A percentile compares a stretch with the other conserved stretches of the same genome.
Conservation (phyloP, 2,329 filamentous ascomycete species). For the Paecilomyces sp. region DNA sequence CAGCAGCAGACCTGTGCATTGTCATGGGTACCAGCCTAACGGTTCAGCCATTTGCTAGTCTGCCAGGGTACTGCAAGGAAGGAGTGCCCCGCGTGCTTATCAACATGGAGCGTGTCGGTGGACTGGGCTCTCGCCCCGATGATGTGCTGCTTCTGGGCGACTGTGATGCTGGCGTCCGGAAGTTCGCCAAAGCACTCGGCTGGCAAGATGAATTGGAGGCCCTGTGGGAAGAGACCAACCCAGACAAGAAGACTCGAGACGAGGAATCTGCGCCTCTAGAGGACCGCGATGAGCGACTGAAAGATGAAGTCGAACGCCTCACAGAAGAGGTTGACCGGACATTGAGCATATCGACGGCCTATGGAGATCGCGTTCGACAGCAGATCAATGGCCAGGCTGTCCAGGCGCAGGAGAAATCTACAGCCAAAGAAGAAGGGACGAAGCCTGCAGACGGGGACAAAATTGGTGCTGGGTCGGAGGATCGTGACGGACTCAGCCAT, state of each 20-base stretch:
- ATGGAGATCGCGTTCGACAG: slow-evolving; percentile 33
- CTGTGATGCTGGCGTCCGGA: slow-evolving; percentile 74
- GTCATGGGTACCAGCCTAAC: slow-evolving; percentile 82
- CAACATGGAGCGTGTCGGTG: slow-evolving; percentile 78
- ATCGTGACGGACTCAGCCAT: slow-evolving; percentile 20
- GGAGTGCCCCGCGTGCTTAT: slow-evolving; percentile 72
- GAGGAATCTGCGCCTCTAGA: slow-evolving; percentile 28
- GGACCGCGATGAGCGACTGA: slow-evolving; percentile 49
- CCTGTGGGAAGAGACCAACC: slow-evolving; percentile 63
- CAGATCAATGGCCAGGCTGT: slow-evolving; percentile 15
- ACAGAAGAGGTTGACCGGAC: slow-evolving; percentile 53
- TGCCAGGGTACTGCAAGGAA: slow-evolving; percentile 59
- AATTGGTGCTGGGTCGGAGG: neutral
- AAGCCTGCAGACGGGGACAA: neutral
- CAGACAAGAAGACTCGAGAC: slow-evolving; percentile 50
- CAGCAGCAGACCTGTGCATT: slow-evolving; percentile 67
- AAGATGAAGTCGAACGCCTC: slow-evolving; percentile 52
- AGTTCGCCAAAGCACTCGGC: slow-evolving; percentile 70
- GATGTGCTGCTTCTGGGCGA: slow-evolving; percentile 79
- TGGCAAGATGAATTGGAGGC: slow-evolving; percentile 79
- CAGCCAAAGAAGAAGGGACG: neutral
- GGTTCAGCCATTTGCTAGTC: slow-evolving; percentile 80
- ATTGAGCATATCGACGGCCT: slow-evolving; percentile 41
- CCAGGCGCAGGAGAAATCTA: neutral
- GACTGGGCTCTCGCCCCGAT: slow-evolving; percentile 67